These are phyloP conservation scores for Mucor circinelloides DNA, from an alignment of 371 early-diverging fungal species.

Conservation along the genomic window DNA sequence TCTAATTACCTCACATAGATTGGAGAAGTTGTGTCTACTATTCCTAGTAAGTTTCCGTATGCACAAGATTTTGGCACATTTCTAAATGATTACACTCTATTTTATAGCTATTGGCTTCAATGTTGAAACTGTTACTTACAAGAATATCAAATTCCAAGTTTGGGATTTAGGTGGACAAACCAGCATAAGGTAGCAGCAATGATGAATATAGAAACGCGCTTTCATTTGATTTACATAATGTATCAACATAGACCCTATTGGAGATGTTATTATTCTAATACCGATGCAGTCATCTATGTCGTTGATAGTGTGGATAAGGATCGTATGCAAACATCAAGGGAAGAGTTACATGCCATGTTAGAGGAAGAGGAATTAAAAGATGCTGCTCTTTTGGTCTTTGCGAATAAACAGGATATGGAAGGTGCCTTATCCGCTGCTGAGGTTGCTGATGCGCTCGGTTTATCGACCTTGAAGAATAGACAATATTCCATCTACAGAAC, in stretches of 20 bases:
- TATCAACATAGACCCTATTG: conserved; percentile 38
- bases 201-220: not conserved
- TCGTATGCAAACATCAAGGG: conserved; percentile 87
- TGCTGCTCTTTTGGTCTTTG: conserved; percentile 82
- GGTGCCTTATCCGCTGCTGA: conserved; percentile 85
- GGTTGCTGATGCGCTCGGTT: conserved; percentile 85
- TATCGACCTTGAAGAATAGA: conserved; percentile 82
- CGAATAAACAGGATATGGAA: conserved; percentile 93
- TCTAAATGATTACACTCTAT: not conserved
- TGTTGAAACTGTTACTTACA: conserved; percentile 96
- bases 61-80: not conserved
- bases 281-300: conserved; percentile 94
- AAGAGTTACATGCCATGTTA: conserved; percentile 86
- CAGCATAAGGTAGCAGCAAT: conserved; percentile 75
- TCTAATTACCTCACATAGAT: conserved; percentile 59
- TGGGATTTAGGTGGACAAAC: conserved; percentile 99
- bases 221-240: not conserved
- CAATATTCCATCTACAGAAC: conserved; percentile 94
- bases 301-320: conserved; percentile 94
- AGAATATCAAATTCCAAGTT: conserved; percentile 95
- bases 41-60: conserved; percentile 88
- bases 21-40: conserved; percentile 97
- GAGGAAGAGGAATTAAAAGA: conserved; percentile 89
- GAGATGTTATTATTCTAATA: conserved; percentile 80
- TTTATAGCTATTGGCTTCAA: conserved; percentile 83